Conservation (phyloP, 129 eudicot genomes). For the Flaveria trinervia region DNA sequence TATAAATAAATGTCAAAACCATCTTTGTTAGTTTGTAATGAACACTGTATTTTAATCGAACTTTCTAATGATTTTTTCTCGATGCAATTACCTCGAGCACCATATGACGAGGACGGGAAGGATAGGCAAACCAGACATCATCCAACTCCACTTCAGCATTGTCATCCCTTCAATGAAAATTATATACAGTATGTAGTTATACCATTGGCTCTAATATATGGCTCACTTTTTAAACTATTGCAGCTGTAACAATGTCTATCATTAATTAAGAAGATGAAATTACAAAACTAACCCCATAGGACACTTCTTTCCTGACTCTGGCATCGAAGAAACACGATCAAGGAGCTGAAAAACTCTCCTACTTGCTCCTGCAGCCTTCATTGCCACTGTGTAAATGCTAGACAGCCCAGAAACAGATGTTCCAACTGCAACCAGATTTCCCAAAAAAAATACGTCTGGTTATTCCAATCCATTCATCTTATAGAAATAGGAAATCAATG, state of each 20-base stretch:
- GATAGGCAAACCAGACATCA: constrained; percentile 94
- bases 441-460: background rate
- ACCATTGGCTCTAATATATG: background rate
- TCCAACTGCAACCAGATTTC: constrained; percentile 65
- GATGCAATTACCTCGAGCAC: constrained; percentile 69
- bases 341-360: constrained; percentile 91
- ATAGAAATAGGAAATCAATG: background rate
- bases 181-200: constrained; percentile 6
- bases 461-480: constrained; percentile 12
- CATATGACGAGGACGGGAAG: constrained; percentile 86
- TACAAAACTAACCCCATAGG: constrained; percentile 77
- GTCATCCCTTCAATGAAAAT: constrained; percentile 42
- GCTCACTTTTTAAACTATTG: background rate
- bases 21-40: background rate
- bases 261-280: background rate
- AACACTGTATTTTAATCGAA: background rate
- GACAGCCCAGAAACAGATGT: constrained; percentile 77
- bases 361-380: constrained; percentile 99
- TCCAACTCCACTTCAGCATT: constrained; percentile 87
- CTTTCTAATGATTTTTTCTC: background rate
- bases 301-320: constrained; percentile 71
- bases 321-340: constrained; percentile 89
- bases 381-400: constrained; percentile 75
- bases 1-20: background rate
- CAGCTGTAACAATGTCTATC: background rate